Evolutionary conservation across 768 basidiomycete species (phyloP).

Genomic region (Termitomyces sp.): DNA sequence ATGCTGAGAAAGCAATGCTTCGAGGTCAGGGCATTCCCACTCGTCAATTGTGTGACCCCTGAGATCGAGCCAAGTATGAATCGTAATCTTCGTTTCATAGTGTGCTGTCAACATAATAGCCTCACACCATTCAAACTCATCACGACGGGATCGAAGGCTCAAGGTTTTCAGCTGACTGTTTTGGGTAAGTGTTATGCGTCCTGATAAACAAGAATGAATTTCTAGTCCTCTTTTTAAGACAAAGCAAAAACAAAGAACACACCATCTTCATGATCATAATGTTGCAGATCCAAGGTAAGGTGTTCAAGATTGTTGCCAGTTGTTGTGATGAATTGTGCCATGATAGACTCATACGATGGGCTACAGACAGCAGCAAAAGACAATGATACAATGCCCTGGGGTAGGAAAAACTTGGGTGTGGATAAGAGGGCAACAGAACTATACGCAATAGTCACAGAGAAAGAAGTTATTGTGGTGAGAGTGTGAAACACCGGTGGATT

Average conservation of each 20-base stretch:
- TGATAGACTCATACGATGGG: background rate
- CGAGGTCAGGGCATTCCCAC: background rate
- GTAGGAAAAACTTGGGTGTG: background rate
- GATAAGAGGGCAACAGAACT: background rate
- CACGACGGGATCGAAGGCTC: background rate
- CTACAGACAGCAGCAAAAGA: background rate
- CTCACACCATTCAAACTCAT: background rate
- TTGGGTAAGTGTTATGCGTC: background rate
- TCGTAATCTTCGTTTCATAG: background rate
- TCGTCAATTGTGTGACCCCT: background rate
- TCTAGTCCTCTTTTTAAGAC: background rate
- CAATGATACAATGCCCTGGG: background rate
- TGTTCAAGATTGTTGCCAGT: background rate
- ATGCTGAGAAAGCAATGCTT: background rate
- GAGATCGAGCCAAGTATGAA: background rate
- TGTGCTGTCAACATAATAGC: background rate
- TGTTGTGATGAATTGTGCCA: background rate
- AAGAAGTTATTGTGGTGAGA: background rate
- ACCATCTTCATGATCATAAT: background rate
- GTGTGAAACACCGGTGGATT: background rate
- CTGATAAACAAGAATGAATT: background rate
- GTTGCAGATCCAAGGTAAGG: background rate
- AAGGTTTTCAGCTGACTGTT: background rate
- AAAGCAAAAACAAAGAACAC: background rate
- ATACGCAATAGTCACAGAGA: background rate